Percentiles rank a stretch among this genome's conserved stretches.
These are phyloP conservation scores for Russula emetica DNA, from an alignment of 768 basidiomycete genomes.

Conservation along the genomic window DNA sequence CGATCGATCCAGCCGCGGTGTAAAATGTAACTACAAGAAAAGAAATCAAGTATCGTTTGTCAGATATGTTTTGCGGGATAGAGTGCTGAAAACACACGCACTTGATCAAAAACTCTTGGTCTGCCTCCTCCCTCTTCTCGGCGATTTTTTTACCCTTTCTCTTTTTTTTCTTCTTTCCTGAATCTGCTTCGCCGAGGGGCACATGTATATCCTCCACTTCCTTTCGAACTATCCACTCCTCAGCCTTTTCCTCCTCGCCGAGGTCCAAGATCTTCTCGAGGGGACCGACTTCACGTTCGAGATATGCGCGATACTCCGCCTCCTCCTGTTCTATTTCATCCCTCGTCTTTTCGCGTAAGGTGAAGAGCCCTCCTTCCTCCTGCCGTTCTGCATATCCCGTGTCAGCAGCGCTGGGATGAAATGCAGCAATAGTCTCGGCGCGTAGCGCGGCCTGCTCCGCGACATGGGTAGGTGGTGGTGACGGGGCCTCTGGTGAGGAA, in stretches of 20 bases:
- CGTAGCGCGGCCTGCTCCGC: conserved; percentile 75
- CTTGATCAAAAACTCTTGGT: conserved; percentile 90
- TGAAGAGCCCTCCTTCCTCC: conserved; percentile 63
- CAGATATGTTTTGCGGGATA: conserved; percentile 4
- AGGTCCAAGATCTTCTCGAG: conserved; percentile 63
- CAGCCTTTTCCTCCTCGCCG: conserved; percentile 34
- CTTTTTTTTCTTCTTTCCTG: conserved; percentile 35
- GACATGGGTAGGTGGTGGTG: conserved; percentile 57
- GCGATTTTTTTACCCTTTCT: conserved; percentile 30
- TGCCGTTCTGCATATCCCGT: conserved; percentile 40
- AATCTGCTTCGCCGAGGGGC: conserved; percentile 32
- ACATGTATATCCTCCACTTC: conserved; percentile 29
- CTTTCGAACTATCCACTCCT: conserved; percentile 32
- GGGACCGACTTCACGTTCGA: conserved; percentile 79
- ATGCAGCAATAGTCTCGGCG: conserved; percentile 79
- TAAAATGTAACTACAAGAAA: conserved; percentile 73
- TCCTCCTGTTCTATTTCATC: conserved; percentile 76
- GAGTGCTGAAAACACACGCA: conserved; percentile 39
- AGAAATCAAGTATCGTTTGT: not conserved
- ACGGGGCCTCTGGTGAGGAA: conserved; percentile 39
- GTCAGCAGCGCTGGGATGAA: conserved; percentile 47
- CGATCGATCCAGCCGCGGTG: conserved; percentile 97
- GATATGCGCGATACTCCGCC: conserved; percentile 77
- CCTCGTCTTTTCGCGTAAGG: conserved; percentile 70
- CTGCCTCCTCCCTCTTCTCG: conserved; percentile 51